Evolutionary conservation across 164 flowering plant genomes (phyloP), one percentile per base, ranked within the genome.

Genomic region (Sextonia rubra): DNA sequence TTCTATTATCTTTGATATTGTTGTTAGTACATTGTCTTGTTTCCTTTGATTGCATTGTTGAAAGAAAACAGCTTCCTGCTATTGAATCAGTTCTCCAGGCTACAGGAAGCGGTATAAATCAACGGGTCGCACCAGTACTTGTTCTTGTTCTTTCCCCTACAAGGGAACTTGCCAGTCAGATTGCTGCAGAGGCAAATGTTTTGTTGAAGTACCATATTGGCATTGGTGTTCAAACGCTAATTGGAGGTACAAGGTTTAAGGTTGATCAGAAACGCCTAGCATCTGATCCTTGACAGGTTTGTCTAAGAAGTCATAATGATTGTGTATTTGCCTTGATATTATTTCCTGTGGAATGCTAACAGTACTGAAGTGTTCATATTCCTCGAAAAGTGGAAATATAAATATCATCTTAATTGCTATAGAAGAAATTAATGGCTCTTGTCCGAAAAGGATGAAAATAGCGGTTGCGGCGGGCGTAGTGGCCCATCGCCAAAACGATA

Each of bases 81-180:
- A 93, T 93, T 88, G 99, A 96, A 93, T 76, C 97, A 92, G 99
- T 87, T 85, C 62, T 91, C 75, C 90, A 86, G 80, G 90, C 96
- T 65, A 71, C 77, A 48, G 70, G 70, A 75, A 74, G 76, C 67
- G 79, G 71, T 23, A 72, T 60, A 47, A 74, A 4, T 78, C 84
- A 77, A 64, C 78, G 93, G 71, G 80, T 85, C 60, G 85, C 83
- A 58, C 93, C 98, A 27, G 75, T 93, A 60, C 74, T 74, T 79
- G 97, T 83, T 79, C 97, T 96, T 60, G 82, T 93, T 77, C 83
- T 96, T 74, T 93, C 97, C 73, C 99, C 99, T 47, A 92, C 95
- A 4, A 87, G 98, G 82, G 98, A 96, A 76, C 90, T 96, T 70
- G 98, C 99, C 7, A 91, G 97, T 86, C 98, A 96, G 78, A 80